Evolutionary conservation across 805 yeast species (phyloP), one percentile per base, ranked within the genome.

Genomic region (Sugiyamaella lignohabitans): DNA sequence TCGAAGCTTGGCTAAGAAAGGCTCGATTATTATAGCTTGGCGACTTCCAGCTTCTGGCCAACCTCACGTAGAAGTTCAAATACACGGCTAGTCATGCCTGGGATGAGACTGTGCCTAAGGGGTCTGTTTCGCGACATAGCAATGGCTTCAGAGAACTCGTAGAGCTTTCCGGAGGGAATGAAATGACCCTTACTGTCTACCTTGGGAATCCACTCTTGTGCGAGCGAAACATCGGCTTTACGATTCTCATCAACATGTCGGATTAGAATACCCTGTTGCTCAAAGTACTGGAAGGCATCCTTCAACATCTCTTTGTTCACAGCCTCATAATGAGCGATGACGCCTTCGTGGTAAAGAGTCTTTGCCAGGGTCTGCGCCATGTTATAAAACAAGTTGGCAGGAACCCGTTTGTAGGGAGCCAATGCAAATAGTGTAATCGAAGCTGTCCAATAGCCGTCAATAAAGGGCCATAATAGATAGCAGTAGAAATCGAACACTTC

Each of bases 381-480:
- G 32, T 59, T 60, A 38, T 59, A 53, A 48, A 69, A 68, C 35
- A 57, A 59, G 42, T 56, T 59, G 24, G 58, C 61, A 10, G 54
- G 55, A 34, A 66, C 46, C 19, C 43, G 24, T n/a, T 8, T n/a
- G 6, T 16, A 29, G 5, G 53, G 57, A 3, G 48, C 51, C 44
- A 69, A 53, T 24, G 64, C 50, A 44, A 63, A 62, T 47, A 69
- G 47, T 18, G 71, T 52, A 24, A 65, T 56, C 5, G 67, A 57
- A 2, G 68, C 66, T 17, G 67, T 53, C 72, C 72, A 69, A 56
- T 65, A 69, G 8, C 73, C 73, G 36, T 69, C 73, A 38, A 68
- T 58, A 50, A 65, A 70, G 2, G 73, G 73, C 73, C 73, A 69
- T 22, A 69, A 56, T 39, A 69, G 52, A 49, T 60, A 67, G 42